Evolutionary conservation across 768 basidiomycete species (phyloP), one percentile per base, ranked within the genome.

Genomic region (Xerocomus brunneocitrinus): DNA sequence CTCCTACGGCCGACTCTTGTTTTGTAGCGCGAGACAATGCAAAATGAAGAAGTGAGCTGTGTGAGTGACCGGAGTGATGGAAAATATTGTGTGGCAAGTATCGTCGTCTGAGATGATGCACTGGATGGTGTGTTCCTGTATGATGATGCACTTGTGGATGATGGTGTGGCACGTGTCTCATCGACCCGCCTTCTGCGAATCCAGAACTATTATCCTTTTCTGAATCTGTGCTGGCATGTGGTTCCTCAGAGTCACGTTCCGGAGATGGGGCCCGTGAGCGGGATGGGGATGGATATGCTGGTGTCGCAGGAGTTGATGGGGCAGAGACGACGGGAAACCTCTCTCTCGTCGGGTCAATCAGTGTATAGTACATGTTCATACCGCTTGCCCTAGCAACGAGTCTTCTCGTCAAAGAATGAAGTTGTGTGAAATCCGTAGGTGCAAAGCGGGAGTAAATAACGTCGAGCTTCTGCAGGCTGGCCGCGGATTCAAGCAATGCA

Each of bases 271-370:
- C 64, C 14, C 72, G 61, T n/a, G 73, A 68, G 40, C 59, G 61
- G 6, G 46, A 38, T 8, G 74, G 72, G 3, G 74, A 71, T 4
- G 53, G 39, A 4, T 68, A 58, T 8, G 48, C 59, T 8, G 80
- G 77, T 30, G 76, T 73, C 22, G 51, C 63, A 32, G 62, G 63
- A 34, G 59, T 46, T 4, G 76, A 76, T 0, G 68, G 62, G 4
- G 57, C 65, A 13, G 82, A 81, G 0, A 80, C 79, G 0, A 69
- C 60, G 2, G 79, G 79, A 58, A 87, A 87, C 50, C 66, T 74
- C 60, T 84, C 81, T 39, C 81, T 68, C 19, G 76, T 77, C 0
- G 84, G 80, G 57, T 89, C 84, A 9, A 86, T 76, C n/a, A 89
- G 62, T 0, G 66, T 67, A 55, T 84, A 88, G 61, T 85, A 89